Conservation (phyloP, 83 land plant genomes). For the Picea abies region DNA sequence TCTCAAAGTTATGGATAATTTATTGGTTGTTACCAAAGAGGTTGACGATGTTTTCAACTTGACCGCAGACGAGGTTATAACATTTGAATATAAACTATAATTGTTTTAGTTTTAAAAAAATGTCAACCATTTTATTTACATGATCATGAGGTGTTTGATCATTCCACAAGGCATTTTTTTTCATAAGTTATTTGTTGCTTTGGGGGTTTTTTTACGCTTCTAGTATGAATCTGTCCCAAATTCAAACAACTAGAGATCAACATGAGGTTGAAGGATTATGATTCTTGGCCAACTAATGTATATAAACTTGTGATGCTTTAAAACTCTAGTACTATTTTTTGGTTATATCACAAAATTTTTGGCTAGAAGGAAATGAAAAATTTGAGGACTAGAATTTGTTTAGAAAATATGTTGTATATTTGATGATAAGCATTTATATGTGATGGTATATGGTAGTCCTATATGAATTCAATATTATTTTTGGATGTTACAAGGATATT, state of each 20-base stretch:
- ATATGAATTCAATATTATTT: too few species aligned
- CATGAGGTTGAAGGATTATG: conserved; percentile 92
- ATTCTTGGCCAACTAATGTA: conserved; percentile 98
- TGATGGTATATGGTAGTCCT: too few species aligned
- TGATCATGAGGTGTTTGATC: too few species aligned
- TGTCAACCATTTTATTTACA: too few species aligned
- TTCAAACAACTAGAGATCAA: conserved; percentile 93
- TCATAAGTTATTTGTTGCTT: background rate
- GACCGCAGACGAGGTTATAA: too few species aligned
- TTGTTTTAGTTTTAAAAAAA: too few species aligned
- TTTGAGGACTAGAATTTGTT: background rate
- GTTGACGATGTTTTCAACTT: too few species aligned
- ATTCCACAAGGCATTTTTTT: too few species aligned
- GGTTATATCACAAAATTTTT: background rate
- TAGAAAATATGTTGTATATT: background rate
- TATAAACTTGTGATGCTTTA: background rate
- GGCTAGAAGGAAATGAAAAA: background rate
- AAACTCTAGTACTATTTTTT: background rate
- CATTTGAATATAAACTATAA: too few species aligned
- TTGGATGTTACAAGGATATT: background rate
- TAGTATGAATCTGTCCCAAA: conserved; percentile 87
- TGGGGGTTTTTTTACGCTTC: conserved; percentile 95
- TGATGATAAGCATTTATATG: too few species aligned
- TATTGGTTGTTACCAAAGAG: too few species aligned
- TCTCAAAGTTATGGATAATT: too few species aligned